These are phyloP conservation scores for Picea abies DNA, from an alignment of 83 land plant genomes.

Conservation along the genomic window DNA sequence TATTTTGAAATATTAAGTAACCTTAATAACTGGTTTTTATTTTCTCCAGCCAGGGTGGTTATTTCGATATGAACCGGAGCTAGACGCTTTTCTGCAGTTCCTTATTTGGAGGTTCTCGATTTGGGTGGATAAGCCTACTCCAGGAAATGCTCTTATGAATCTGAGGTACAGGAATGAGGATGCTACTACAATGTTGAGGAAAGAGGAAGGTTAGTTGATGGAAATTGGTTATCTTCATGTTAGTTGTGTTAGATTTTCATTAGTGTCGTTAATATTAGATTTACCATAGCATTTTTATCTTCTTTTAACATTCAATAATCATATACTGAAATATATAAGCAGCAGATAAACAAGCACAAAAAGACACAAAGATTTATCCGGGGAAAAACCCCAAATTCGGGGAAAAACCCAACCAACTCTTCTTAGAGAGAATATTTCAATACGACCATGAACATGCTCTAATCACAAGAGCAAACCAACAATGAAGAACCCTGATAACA, in stretches of 20 bases:
- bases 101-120: constrained; percentile 96
- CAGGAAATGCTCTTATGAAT: constrained; percentile 97
- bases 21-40: neutral
- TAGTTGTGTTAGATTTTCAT: neutral
- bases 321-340: too few relatives aligned
- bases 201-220: constrained; percentile 40
- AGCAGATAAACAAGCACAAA: too few relatives aligned
- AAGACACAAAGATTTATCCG: too few relatives aligned
- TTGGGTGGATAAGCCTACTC: constrained; percentile 98
- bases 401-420: too few relatives aligned
- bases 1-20: constrained; percentile 3
- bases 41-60: constrained; percentile 92
- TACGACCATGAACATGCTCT: too few relatives aligned
- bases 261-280: too few relatives aligned
- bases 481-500: too few relatives aligned
- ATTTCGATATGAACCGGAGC: constrained; percentile 93
- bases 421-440: too few relatives aligned
- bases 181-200: constrained; percentile 43
- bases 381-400: too few relatives aligned
- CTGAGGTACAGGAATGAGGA: constrained; percentile 91
- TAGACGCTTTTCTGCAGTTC: constrained; percentile 93
- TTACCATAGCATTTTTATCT: too few relatives aligned
- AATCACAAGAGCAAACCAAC: too few relatives aligned
- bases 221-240: constrained; percentile 6
- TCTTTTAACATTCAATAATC: too few relatives aligned